Conservation (phyloP, 2,329 filamentous ascomycete species). For the Oidium heveae region DNA sequence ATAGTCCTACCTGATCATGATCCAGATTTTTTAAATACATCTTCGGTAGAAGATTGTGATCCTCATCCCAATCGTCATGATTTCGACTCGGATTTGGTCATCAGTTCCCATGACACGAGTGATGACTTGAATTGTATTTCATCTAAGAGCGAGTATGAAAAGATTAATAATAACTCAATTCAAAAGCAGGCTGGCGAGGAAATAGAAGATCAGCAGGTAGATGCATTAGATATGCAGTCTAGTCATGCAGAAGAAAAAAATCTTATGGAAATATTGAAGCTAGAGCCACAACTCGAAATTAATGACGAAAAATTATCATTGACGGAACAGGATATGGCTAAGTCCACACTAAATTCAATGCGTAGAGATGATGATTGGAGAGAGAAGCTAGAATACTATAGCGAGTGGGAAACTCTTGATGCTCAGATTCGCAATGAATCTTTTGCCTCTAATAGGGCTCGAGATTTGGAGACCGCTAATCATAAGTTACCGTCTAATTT, state of each 20-base stretch:
- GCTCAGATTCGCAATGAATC: conserved; percentile 5
- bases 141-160: background rate
- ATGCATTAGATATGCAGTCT: conserved; percentile 9
- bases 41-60: background rate
- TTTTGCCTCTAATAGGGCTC: conserved; percentile 7
- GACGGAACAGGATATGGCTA: conserved; percentile 1
- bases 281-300: conserved; percentile 9
- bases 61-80: background rate
- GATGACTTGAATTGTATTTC: background rate
- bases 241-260: conserved; percentile 9
- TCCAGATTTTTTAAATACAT: background rate
- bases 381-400: conserved; percentile 9
- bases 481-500: background rate
- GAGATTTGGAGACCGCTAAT: conserved; percentile 1
- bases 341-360: background rate
- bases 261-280: conserved; percentile 11
- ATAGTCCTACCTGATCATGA: background rate
- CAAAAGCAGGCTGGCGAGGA: conserved; percentile 1
- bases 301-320: conserved; percentile 3
- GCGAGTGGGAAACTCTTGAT: conserved; percentile 12
- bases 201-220: conserved; percentile 8
- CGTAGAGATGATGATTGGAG: conserved; percentile 9
- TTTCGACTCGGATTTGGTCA: background rate
- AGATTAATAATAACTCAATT: background rate
- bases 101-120: background rate